phyloP scores from a whole-genome alignment of 176 grass and related monocot species.

The Carex littledalei region DNA sequence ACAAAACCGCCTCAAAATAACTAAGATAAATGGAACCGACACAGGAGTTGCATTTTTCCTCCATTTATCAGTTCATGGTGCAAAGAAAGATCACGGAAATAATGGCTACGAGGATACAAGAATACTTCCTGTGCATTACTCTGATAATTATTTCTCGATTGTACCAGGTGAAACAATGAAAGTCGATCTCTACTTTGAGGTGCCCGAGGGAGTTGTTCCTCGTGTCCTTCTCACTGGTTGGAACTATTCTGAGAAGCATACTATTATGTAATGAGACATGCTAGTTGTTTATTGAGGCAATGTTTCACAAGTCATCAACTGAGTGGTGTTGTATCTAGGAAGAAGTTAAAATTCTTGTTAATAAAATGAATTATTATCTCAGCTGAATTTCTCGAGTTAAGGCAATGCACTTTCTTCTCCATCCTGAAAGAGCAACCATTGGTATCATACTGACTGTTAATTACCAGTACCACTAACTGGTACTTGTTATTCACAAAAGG shows the following conservation, averaged over 20 bases:
- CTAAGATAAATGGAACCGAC: slow-evolving; percentile 47
- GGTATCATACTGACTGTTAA: not conserved
- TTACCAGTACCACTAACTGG: not conserved
- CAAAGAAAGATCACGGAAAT: slow-evolving; percentile 25
- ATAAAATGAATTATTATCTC: not conserved
- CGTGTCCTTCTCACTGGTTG: slow-evolving; percentile 63
- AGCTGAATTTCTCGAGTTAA: not conserved
- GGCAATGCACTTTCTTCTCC: not conserved
- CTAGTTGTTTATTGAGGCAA: not conserved
- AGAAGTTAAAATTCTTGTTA: not conserved
- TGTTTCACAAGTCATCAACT: slow-evolving; percentile 12
- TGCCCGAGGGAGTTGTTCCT: slow-evolving; percentile 47
- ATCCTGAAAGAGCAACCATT: not conserved
- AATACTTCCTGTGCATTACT: slow-evolving; percentile 95
- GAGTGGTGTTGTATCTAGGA: slow-evolving; percentile 15
- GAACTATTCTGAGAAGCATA: slow-evolving; percentile 55
- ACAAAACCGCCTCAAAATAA: slow-evolving; percentile 10
- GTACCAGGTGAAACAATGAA: slow-evolving; percentile 60
- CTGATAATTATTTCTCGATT: slow-evolving; percentile 83
- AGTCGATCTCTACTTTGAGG: slow-evolving; percentile 58
- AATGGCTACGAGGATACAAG: slow-evolving; percentile 52
- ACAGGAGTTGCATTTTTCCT: slow-evolving; percentile 86
- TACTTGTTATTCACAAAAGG: not conserved
- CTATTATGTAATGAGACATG: slow-evolving; percentile 21
- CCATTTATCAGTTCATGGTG: slow-evolving; percentile 68